Base-by-base conservation (phyloP, 768 basidiomycete genomes). In the Tubosaeta brunneosetosa region DNA sequence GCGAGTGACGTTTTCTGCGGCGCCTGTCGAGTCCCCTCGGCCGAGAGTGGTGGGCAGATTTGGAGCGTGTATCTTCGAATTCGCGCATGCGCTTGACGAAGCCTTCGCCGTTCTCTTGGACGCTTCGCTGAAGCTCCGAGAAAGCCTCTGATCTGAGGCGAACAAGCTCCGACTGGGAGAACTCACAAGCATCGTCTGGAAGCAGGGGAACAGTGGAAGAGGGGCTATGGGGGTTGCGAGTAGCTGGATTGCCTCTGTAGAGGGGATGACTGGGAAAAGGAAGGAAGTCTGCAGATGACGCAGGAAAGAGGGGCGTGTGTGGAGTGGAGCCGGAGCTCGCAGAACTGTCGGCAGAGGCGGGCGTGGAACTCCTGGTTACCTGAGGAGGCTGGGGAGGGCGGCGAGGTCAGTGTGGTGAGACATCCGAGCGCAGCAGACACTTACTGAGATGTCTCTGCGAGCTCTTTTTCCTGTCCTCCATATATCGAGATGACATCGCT, bases 61-160 rank as follows among this genome's bases (percentile, higher is more conserved):
- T 69, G 34, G 77, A 77, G 50, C 81, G 73, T 25, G 74, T 73
- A 45, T 74, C 68, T 65, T 88, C 86, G 62, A 82, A 85, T 57
- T 86, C 82, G 50, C 83, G 83, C 86, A 89, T 88, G 47, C 83
- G 82, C 51, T 74, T 78, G 12, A 89, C 77, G 44, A 88, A 75
- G 7, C 82, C 80, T 58, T 88, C 85, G 17, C 83, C 85, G 56
- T 73, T 81, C 58, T 86, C 80, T 27, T 74, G 74, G 19, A 88
- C 74, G 55, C 79, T 85, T 60, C 76, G 74, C 41, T 75, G 81
- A 36, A 89, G 77, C 57, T 86, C 84, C 67, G 77, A 75, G 54
- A 86, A 86, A 6, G 87, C 86, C 51, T 73, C 74, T 0, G 84
- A 81, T 51, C 81, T 80, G 45, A 86, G 70, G 38, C 72, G 75